phyloP scores from a whole-genome alignment of 495 filamentous ascomycete genomes.

The Choiromyces venosus region DNA sequence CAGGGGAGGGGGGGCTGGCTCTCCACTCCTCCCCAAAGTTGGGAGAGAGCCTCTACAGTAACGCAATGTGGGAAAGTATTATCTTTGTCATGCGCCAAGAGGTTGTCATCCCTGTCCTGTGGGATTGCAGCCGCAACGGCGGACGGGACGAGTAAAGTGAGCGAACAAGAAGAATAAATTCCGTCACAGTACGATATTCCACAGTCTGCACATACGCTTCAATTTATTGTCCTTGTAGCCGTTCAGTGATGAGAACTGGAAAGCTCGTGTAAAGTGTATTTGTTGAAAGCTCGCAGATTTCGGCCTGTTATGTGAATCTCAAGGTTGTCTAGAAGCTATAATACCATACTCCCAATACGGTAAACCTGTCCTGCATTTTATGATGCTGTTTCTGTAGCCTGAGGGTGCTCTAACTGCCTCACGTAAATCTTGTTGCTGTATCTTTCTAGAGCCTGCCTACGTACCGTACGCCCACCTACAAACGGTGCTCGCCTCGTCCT shows the following conservation, averaged over 20 bases:
- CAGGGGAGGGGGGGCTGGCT: too few relatives aligned
- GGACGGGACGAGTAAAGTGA: neutral
- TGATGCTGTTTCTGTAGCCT: neutral
- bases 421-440: neutral
- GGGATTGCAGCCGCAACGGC: neutral
- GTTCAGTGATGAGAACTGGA: neutral
- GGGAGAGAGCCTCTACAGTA: conserved; percentile 9
- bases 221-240: neutral
- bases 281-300: neutral
- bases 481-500: neutral
- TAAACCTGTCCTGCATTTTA: neutral
- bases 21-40: neutral
- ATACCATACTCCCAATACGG: too few relatives aligned
- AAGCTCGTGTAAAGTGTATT: neutral
- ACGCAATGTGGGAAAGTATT: conserved; percentile 6
- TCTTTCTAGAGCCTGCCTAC: neutral
- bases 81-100: conserved; percentile 36
- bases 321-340: neutral
- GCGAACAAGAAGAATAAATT: neutral
- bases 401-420: neutral
- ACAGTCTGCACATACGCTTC: neutral
- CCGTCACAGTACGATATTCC: neutral
- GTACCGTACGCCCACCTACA: neutral
- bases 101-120: neutral
- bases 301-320: neutral